Base-by-base conservation (phyloP, 2,329 filamentous ascomycete species). In the Alternaria consortialis region DNA sequence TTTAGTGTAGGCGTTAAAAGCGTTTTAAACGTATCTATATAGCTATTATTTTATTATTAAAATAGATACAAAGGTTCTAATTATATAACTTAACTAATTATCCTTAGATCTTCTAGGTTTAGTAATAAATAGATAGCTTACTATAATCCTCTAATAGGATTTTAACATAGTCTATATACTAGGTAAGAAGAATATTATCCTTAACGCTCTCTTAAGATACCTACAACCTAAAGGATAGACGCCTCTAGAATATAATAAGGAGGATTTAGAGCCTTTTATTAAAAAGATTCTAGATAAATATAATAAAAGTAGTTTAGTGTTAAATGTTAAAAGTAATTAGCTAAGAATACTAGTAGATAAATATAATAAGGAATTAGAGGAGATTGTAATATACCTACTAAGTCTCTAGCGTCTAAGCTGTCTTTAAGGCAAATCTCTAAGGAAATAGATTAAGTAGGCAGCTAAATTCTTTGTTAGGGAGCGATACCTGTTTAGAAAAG, bases 21-120 rank as follows among this genome's bases (percentile, higher is more conserved):
- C 27, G 7, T 55, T 55, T 37, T 23, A 42, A 11, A 40, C n/a
- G 20, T 56, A 56, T 15, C 32, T 56, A 2, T 56, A 56, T 56
- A 56, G 25, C 29, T 34, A 48, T 7, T 31, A 47, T 20, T 56
- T 56, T 50, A 48, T 23, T 29, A 32, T 48, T 40, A 50, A 47
- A 40, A 56, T 17, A 17, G 15, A 47, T 40, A 31, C 7, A 29
- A 36, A n/a, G 12, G 37, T 25, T 12, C 32, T 56, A 11, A 31
- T 56, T 23, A 27, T 5, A 1, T 50, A 56, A 9, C 53, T 56
- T 37, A 46, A 55, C n/a, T 15, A 25, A 11, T 46, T 37, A 46
- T 37, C 8, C 4, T 32, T n/a, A 13, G 15, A 43, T 44, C 13
- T 44, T 11, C n/a, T 34, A 20, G n/a, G 17, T 8, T 43, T 46